Conservation (phyloP, 169 alveolate species). For the Plasmodium blacklocki region DNA sequence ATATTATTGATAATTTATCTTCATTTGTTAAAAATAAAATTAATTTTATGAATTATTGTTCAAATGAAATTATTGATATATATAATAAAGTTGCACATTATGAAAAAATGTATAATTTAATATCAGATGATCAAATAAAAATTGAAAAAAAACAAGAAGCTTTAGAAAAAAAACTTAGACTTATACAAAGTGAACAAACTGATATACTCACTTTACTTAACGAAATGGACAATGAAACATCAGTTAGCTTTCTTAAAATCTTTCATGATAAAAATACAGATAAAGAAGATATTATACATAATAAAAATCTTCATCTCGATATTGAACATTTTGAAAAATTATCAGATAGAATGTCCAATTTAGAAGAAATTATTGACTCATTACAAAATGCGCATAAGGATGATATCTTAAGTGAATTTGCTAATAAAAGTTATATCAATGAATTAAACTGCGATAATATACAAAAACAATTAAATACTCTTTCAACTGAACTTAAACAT, state of each 20-base stretch:
- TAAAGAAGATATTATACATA: constrained; percentile 63
- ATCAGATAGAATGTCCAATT: constrained; percentile 38
- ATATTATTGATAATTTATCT: constrained; percentile 70
- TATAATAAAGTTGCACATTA: constrained; percentile 74
- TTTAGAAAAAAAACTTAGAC: constrained; percentile 69
- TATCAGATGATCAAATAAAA: constrained; percentile 75
- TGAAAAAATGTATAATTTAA: constrained; percentile 74
- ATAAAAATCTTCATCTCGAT: constrained; percentile 50
- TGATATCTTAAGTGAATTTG: constrained; percentile 37
- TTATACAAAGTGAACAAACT: constrained; percentile 73
- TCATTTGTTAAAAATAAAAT: constrained; percentile 77
- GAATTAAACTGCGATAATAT: constrained; percentile 59
- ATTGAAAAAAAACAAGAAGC: constrained; percentile 72
- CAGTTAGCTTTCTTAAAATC: constrained; percentile 61
- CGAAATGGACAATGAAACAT: constrained; percentile 72
- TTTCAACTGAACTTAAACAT: constrained; percentile 21
- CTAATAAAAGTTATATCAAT: constrained; percentile 41
- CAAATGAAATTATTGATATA: constrained; percentile 73
- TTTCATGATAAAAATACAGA: constrained; percentile 50
- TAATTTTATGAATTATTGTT: constrained; percentile 77
- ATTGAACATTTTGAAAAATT: constrained; percentile 71
- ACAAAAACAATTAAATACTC: constrained; percentile 45
- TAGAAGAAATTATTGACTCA: constrained; percentile 56
- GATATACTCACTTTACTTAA: constrained; percentile 65
- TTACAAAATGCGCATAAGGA: constrained; percentile 37